Evolutionary conservation across 352 stramenopile genomes (phyloP).

Genomic region (Elongisporangium prolatum): DNA sequence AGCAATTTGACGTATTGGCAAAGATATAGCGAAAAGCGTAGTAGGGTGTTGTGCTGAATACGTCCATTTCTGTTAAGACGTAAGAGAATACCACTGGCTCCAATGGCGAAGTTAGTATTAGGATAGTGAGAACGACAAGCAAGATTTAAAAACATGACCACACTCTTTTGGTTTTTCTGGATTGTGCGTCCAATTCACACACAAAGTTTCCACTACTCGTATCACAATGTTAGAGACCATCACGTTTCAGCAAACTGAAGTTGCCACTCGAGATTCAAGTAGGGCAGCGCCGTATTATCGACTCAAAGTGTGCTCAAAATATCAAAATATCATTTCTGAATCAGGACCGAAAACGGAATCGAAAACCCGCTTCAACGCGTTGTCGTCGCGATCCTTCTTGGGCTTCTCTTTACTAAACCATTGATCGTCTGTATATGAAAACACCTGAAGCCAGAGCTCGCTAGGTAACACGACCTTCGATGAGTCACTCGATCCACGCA

Average conservation of each 20-base stretch:
- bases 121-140: not conserved
- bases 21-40: not conserved
- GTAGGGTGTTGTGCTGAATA: not conserved
- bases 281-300: not conserved
- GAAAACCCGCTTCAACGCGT: not conserved
- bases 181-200: no score
- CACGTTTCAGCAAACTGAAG: not conserved
- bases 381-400: not conserved
- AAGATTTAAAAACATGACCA: no score
- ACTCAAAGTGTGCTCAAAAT: not conserved
- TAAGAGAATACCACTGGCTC: not conserved
- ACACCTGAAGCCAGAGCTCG: not conserved
- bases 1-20: not conserved
- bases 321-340: not conserved
- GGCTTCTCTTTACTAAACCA: not conserved
- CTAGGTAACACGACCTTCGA: not conserved
- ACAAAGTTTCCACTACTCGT: no score
- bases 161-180: no score
- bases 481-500: not conserved
- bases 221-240: no score
- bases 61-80: not conserved
- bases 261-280: not conserved
- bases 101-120: not conserved
- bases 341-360: not conserved
- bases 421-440: not conserved